Base-by-base conservation (phyloP, 352 stramenopile genomes). In the Hyaloperonospora arabidopsidis region DNA sequence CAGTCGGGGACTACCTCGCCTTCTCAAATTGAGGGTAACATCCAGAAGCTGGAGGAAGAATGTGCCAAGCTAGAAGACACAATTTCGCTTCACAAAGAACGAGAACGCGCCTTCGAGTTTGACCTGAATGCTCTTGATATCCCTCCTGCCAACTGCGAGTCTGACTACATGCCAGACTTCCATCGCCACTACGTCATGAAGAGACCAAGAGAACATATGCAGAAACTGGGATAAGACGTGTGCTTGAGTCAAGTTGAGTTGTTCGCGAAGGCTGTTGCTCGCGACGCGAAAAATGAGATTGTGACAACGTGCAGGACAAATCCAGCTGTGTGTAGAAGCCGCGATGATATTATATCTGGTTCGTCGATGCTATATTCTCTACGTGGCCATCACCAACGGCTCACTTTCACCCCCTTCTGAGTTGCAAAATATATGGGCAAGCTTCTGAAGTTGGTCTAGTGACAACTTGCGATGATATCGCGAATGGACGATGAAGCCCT, bases 401-500 rank as follows among this genome's bases (percentile, higher is more conserved):
- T 66, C 45, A 32, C 25, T 32, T 32, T 32, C 25, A 32, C 25
- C 25, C 35, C 17, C 21, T 54, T 70, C 75, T 11, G 68, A 55
- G 52, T 85, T 88, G 63, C 75, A 84, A 40, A 79, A 74, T 22
- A 88, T 54, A 45, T 84, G 71, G n/a, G 59, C 77, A 25, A 88
- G 67, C 43, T 85, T 77, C 47, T 76, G 53, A 3, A 88, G 55
- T 59, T 84, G 75, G 14, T 75, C 65, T 2, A 50, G 8, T 12
- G 65, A 44, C 14, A 88, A 50, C 29, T 67, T 70, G 18, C 34
- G 32, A 51, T 69, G 57, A 49, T 85, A 85, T 7, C 68, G 66
- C 11, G 68, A 67, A 56, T 82, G 65, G 22, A 84, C 54, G 21
- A 50, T 34, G 14, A 65, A 56, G 1, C 60, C 60, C 14, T 70